Base-by-base conservation (phyloP, 1,284 basidiomycete genomes). In the Ustilago xerochloae region DNA sequence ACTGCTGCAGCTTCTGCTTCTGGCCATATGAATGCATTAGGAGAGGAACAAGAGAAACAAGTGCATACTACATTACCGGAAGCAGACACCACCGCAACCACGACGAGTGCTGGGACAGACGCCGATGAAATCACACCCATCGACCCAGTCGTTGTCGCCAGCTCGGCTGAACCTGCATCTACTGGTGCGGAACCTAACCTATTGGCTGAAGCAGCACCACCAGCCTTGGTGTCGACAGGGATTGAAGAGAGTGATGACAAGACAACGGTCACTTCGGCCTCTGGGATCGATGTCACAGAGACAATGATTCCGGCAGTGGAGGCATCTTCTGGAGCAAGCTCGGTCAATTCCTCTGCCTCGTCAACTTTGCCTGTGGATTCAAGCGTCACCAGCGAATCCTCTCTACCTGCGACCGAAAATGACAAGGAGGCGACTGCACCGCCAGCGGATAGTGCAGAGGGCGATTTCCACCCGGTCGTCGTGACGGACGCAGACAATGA, bases 201-300 rank as follows among this genome's bases (percentile, higher is more conserved):
- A 43, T 51, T 75, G 1, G 72, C 72, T 12, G 72, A 75, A 18
- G 72, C 72, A 16, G 66, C 59, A 0, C 72, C 72, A 18, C 66
- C 72, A 6, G 72, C 72, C 20, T 53, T 75, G 5, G 53, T 70
- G n/a, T 69, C 66, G 33, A 75, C 72, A 4, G 72, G 72, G 4
- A 66, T 69, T 26, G 66, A 69, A 15, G 62, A 66, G 13, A 53
- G 45, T 4, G 63, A 70, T n/a, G 46, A 60, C n/a, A 64, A 65
- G 38, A 71, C 68, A 4, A 63, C 62, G 2, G 71, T 74, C 55
- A 74, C 62, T 20, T 63, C 65, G 9, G 62, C 54, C 6, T 74
- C 71, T 12, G 71, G 71, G 12, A 57, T 60, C 29, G 60, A 70
- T 24, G 57, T 61, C 16, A 32, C 49, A 18, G 67, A 70, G 10